phyloP scores from a whole-genome alignment of 257 asterid species.

The Verbena officinalis region DNA sequence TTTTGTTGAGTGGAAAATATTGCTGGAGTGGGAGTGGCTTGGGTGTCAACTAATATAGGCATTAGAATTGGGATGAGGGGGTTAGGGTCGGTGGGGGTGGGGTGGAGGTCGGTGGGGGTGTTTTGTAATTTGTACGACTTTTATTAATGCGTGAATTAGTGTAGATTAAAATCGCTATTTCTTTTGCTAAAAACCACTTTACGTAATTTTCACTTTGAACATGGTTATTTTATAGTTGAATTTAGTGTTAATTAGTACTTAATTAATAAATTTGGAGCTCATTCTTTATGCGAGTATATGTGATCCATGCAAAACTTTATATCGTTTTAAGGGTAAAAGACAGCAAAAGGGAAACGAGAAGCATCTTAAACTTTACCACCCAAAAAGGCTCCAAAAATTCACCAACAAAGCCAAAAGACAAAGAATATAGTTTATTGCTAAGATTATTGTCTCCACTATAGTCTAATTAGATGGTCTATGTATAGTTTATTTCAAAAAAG shows the following conservation, averaged over 20 bases:
- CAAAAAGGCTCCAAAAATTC: constrained; percentile 4
- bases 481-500: no score
- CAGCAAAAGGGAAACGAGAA: background rate
- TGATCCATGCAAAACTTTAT: background rate
- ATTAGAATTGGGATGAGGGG: background rate
- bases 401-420: constrained; percentile 18
- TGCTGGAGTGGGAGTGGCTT: background rate
- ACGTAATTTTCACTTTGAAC: no score
- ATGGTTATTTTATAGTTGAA: no score
- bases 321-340: background rate
- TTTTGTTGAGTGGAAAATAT: background rate
- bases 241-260: no score
- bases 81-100: background rate
- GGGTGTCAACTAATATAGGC: constrained; percentile 19
- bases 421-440: constrained; percentile 3
- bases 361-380: constrained; percentile 23
- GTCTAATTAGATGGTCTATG: no score
- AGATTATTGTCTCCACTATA: no score
- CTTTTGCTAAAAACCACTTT: no score
- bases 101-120: background rate
- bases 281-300: no score
- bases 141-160: background rate
- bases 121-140: background rate
- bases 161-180: no score
- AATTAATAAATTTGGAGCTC: no score